Evolutionary conservation across 2,329 filamentous ascomycete species (phyloP).

Genomic region (Fusarium sp.): DNA sequence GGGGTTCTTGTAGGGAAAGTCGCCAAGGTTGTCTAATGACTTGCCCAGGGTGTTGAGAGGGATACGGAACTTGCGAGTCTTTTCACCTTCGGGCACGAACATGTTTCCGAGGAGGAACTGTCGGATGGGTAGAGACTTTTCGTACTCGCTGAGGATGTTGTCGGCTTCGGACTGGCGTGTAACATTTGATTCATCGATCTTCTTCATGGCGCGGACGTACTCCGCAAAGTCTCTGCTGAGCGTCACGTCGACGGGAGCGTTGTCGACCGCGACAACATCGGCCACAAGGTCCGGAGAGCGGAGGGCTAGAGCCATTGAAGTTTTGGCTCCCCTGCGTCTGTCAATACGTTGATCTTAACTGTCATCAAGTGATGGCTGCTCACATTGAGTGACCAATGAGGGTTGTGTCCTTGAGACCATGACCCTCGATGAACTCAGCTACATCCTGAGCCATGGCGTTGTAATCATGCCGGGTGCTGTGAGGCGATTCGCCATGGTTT

Average conservation of each 20-base stretch:
- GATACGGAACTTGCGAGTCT: conserved; percentile 80
- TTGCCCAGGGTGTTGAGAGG: conserved; percentile 80
- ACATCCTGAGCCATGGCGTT: conserved; percentile 86
- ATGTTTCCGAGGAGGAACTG: conserved; percentile 95
- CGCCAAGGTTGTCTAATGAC: conserved; percentile 81
- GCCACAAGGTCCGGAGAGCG: conserved; percentile 76
- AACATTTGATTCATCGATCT: conserved; percentile 79
- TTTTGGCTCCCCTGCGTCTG: conserved; percentile 83
- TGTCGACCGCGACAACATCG: conserved; percentile 88
- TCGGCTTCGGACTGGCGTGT: conserved; percentile 84
- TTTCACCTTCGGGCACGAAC: conserved; percentile 66
- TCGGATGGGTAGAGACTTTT: conserved; percentile 80
- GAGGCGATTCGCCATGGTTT: conserved; percentile 93
- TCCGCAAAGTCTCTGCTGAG: conserved; percentile 81
- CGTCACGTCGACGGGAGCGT: conserved; percentile 86
- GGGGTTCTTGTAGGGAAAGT: conserved; percentile 89
- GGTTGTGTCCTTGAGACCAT: conserved; percentile 78
- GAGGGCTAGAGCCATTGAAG: conserved; percentile 89
- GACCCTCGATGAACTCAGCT: conserved; percentile 80
- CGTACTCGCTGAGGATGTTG: conserved; percentile 81
- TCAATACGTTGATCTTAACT: not conserved
- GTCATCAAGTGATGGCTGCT: conserved; percentile 45
- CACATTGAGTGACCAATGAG: conserved; percentile 96
- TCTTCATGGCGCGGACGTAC: conserved; percentile 88
- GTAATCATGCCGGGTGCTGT: conserved; percentile 84